phyloP scores from a whole-genome alignment of 2,329 filamentous ascomycete genomes.

The Lithohypha guttulata region DNA sequence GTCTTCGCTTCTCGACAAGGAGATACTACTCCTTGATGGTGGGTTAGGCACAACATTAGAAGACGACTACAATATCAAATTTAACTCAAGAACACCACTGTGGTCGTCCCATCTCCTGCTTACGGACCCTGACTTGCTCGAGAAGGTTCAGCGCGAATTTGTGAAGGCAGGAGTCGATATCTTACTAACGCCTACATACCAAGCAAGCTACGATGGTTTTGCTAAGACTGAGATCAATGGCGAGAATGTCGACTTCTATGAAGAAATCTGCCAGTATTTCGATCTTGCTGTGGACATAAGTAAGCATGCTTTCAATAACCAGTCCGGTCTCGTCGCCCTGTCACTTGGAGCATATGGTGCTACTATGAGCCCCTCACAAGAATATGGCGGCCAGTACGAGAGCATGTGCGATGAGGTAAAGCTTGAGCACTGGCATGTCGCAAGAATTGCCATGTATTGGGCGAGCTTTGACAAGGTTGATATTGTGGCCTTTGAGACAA shows the following conservation, averaged over 20 bases:
- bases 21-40: conserved; percentile 50
- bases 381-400: conserved; percentile 52
- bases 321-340: conserved; percentile 40
- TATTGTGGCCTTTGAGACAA: conserved; percentile 55
- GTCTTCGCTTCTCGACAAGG: conserved; percentile 18
- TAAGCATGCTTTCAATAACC: conserved; percentile 28
- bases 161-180: conserved; percentile 48
- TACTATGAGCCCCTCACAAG: conserved; percentile 53
- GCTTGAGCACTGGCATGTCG: conserved; percentile 47
- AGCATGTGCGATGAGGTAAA: conserved; percentile 35
- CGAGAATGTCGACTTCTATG: conserved; percentile 20
- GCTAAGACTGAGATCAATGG: conserved; percentile 30
- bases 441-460: conserved; percentile 44
- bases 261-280: conserved; percentile 28
- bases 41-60: conserved; percentile 58
- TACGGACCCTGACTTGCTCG: conserved; percentile 40
- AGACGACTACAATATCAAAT: conserved; percentile 42
- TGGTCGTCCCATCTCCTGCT: conserved; percentile 61
- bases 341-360: conserved; percentile 58
- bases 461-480: conserved; percentile 35
- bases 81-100: conserved; percentile 46
- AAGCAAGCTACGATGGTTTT: conserved; percentile 50
- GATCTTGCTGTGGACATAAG: conserved; percentile 30
- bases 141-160: conserved; percentile 48
- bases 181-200: conserved; percentile 58